Conservation (phyloP, 495 filamentous ascomycete species). For the Podospora anserina region DNA sequence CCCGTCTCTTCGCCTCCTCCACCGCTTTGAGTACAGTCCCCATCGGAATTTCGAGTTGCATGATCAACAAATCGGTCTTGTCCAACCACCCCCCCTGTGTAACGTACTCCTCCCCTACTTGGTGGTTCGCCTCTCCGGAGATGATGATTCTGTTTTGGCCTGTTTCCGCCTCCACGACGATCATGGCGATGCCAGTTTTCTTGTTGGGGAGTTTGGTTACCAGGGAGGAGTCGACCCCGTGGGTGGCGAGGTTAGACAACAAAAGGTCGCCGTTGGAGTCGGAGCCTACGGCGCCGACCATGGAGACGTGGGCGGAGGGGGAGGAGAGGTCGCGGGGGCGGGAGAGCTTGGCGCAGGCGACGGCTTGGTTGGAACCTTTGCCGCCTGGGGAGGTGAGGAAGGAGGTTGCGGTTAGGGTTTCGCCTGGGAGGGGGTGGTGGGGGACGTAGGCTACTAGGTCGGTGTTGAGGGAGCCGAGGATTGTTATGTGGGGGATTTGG, state of each 20-base stretch:
- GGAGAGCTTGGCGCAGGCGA: conserved; percentile 60
- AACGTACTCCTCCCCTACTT: conserved; percentile 10
- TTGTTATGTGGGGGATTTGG: conserved; percentile 52
- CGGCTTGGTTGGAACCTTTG: conserved; percentile 95
- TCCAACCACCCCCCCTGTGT: background rate
- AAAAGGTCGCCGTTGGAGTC: conserved; percentile 60
- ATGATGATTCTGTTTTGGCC: conserved; percentile 89
- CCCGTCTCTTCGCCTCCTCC: conserved; percentile 44
- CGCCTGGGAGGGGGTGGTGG: conserved; percentile 76
- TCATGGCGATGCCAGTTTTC: conserved; percentile 76
- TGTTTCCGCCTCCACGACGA: conserved; percentile 72
- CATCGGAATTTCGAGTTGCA: conserved; percentile 86
- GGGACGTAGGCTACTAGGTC: conserved; percentile 86
- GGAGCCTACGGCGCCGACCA: conserved; percentile 79
- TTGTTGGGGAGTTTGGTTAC: conserved; percentile 45
- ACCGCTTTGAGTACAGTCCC: conserved; percentile 67
- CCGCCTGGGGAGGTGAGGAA: conserved; percentile 82
- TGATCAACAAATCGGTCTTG: conserved; percentile 62
- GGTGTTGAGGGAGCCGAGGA: conserved; percentile 90
- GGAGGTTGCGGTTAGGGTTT: conserved; percentile 77
- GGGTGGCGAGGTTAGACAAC: conserved; percentile 46
- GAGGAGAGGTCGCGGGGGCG: conserved; percentile 17
- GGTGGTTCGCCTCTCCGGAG: conserved; percentile 72
- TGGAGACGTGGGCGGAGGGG: conserved; percentile 50
- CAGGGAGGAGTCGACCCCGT: conserved; percentile 61